These are phyloP conservation scores for Lactarius tabidus DNA, from an alignment of 768 basidiomycete species.

Conservation along the genomic window DNA sequence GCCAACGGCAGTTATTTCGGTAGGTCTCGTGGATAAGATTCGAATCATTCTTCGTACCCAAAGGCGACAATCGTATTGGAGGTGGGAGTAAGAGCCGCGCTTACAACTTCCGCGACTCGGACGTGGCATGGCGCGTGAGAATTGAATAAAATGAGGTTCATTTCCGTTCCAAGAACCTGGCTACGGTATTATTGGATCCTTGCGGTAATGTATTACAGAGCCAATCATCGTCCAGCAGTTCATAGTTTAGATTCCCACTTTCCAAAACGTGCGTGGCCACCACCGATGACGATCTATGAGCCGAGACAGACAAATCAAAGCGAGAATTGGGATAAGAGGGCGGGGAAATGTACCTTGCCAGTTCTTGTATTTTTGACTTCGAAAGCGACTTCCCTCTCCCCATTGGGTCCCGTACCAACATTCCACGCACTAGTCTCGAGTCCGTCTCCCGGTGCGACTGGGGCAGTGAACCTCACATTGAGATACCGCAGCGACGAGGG, in stretches of 20 bases:
- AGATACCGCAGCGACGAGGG: slow-evolving; percentile 61
- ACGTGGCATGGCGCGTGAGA: not conserved
- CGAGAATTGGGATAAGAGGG: not conserved
- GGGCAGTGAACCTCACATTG: slow-evolving; percentile 74
- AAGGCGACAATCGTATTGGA: not conserved
- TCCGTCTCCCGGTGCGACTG: slow-evolving; percentile 78
- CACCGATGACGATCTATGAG: not conserved
- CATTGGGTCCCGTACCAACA: slow-evolving; percentile 47
- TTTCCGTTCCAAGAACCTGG: not conserved
- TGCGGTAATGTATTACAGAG: not conserved
- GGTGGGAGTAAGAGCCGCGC: not conserved
- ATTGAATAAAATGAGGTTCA: no score
- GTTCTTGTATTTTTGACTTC: slow-evolving; percentile 37
- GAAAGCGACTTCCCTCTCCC: slow-evolving; percentile 39
- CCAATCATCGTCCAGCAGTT: not conserved
- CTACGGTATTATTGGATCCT: not conserved
- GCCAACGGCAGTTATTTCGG: not conserved
- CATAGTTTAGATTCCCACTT: not conserved
- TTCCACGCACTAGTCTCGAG: slow-evolving; percentile 81
- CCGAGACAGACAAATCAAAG: not conserved
- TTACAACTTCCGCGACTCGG: no score
- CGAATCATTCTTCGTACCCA: not conserved
- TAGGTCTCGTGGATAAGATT: no score
- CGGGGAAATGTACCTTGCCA: slow-evolving; percentile 37
- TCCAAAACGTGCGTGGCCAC: not conserved